These are phyloP conservation scores for Telfairia occidentalis DNA, from an alignment of 331 rosid genomes.

Conservation along the genomic window DNA sequence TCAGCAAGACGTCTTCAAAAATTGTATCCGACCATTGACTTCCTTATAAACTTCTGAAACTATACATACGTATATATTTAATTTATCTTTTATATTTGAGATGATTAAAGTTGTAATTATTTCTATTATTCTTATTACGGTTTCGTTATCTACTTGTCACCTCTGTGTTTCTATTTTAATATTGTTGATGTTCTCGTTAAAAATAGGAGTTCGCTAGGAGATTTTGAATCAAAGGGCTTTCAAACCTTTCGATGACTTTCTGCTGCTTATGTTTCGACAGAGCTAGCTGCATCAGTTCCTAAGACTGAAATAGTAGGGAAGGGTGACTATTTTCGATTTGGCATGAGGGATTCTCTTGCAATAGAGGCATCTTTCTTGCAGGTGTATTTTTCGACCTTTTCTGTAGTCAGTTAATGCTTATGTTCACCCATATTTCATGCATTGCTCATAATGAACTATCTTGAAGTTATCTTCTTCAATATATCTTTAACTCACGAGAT, in stretches of 20 bases:
- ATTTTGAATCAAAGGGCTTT: not conserved
- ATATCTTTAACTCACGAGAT: not conserved
- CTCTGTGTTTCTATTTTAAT: not conserved
- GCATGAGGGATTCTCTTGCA: constrained; percentile 93
- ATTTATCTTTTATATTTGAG: not conserved
- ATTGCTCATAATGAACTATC: not conserved
- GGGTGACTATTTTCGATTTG: constrained; percentile 86
- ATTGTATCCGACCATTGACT: not conserved
- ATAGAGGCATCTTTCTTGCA: constrained; percentile 87
- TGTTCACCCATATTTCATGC: constrained; percentile 5
- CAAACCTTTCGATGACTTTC: not conserved
- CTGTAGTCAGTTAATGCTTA: not conserved
- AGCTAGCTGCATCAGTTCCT: constrained; percentile 74
- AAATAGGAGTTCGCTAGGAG: not conserved
- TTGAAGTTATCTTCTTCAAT: not conserved
- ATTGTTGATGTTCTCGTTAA: not conserved
- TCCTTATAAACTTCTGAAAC: not conserved
- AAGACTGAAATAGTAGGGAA: constrained; percentile 71
- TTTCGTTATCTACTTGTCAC: not conserved
- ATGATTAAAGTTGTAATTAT: not conserved
- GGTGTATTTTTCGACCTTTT: constrained; percentile 35
- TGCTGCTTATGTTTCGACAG: constrained; percentile 30
- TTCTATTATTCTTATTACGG: not conserved
- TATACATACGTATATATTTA: not conserved
- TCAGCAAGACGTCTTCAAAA: not conserved